phyloP scores from a whole-genome alignment of 2,329 filamentous ascomycete genomes.

The Talaromyces atroroseus region DNA sequence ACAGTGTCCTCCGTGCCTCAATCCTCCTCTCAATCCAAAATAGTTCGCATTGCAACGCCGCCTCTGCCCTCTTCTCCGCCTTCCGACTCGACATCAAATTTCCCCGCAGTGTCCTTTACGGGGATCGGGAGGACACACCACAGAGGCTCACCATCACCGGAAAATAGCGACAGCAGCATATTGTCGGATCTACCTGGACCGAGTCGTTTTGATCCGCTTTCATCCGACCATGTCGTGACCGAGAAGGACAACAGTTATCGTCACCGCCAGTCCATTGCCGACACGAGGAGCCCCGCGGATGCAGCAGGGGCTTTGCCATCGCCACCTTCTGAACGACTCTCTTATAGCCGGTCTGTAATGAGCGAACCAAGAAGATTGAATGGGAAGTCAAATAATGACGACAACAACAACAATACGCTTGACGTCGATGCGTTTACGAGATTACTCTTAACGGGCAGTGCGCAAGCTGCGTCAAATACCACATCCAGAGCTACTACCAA shows the following conservation, averaged over 20 bases:
- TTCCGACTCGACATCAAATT: constrained; percentile 11
- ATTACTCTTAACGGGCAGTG: constrained; percentile 67
- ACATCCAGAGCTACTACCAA: neutral
- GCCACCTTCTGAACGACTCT: constrained; percentile 19
- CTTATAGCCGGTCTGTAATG: neutral
- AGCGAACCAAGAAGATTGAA: neutral
- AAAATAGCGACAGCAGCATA: constrained; percentile 19
- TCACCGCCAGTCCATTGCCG: constrained; percentile 7
- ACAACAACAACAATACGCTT: constrained; percentile 41
- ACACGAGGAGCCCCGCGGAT: constrained; percentile 11
- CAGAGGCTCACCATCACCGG: constrained; percentile 11
- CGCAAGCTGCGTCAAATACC: constrained; percentile 25
- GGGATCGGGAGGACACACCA: constrained; percentile 13
- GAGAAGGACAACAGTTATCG: constrained; percentile 20
- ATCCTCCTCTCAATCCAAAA: constrained; percentile 16
- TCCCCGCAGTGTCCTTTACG: constrained; percentile 15
- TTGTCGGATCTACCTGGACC: constrained; percentile 27
- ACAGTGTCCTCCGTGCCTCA: constrained; percentile 10
- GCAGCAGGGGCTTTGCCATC: constrained; percentile 10
- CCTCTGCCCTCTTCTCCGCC: constrained; percentile 26
- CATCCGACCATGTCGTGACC: constrained; percentile 13
- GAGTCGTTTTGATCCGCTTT: constrained; percentile 37
- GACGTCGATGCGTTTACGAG: constrained; percentile 76
- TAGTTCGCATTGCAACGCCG: constrained; percentile 35
- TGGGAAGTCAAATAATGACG: neutral